Conservation (phyloP, 1,284 basidiomycete genomes). For the Pyrrhoderma lamaoense region DNA sequence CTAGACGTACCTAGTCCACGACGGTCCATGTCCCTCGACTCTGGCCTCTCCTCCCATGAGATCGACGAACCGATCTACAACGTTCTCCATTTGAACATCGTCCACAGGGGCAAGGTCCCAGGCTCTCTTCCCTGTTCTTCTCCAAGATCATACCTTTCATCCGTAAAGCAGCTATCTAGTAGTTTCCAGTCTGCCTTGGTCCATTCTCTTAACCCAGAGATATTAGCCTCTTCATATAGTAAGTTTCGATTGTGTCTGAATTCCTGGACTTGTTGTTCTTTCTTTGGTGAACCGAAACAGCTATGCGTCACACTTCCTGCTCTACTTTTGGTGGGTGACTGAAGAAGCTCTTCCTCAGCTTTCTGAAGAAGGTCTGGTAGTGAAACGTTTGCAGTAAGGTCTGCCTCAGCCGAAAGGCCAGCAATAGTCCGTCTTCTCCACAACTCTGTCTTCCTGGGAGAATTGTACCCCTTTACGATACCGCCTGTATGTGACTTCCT, state of each 20-base stretch:
- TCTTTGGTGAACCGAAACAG: slow-evolving; percentile 5
- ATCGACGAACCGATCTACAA: slow-evolving; percentile 48
- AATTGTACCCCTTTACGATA: slow-evolving; percentile 28
- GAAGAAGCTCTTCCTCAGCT: slow-evolving; percentile 46
- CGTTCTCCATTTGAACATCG: slow-evolving; percentile 41
- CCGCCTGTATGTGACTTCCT: slow-evolving; percentile 25
- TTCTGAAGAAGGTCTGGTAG: slow-evolving; percentile 50
- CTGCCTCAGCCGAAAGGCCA: slow-evolving; percentile 43
- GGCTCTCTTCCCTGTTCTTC: slow-evolving; percentile 25
- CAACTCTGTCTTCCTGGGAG: slow-evolving; percentile 21
- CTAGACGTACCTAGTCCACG: slow-evolving; percentile 54
- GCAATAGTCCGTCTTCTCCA: slow-evolving; percentile 32
- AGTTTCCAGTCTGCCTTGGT: slow-evolving; percentile 66
- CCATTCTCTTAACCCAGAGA: slow-evolving; percentile 37
- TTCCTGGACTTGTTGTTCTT: not conserved
- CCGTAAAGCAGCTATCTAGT: slow-evolving; percentile 69
- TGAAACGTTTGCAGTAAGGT: slow-evolving; percentile 46
- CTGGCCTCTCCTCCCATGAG: slow-evolving; percentile 38
- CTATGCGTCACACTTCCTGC: slow-evolving; percentile 9
- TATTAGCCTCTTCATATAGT: slow-evolving; percentile 5
- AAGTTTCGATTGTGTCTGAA: not conserved
- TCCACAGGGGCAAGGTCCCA: slow-evolving; percentile 41
- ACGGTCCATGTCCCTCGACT: slow-evolving; percentile 33
- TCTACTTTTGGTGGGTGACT: slow-evolving; percentile 14
- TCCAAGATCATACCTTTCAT: slow-evolving; percentile 49